Evolutionary conservation across 257 asterid genomes (phyloP).

Genomic region (Jasminum sambac): DNA sequence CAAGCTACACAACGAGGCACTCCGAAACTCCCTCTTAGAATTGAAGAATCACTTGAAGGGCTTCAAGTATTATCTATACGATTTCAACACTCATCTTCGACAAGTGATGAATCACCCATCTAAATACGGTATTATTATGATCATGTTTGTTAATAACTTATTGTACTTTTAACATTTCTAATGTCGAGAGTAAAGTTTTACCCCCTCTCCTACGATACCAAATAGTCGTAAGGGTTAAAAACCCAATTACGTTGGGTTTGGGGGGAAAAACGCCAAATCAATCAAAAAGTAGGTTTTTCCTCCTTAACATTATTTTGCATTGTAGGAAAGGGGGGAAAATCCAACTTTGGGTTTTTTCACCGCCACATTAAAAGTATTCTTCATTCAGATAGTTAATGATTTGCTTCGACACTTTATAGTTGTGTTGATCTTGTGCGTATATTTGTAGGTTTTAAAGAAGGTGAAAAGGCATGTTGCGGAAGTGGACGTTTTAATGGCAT

Average conservation of each 20-base stretch:
- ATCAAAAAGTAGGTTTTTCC: too few species aligned
- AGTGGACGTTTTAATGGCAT: slow-evolving; percentile 32
- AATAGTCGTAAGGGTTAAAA: too few species aligned
- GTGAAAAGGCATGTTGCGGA: slow-evolving; percentile 41
- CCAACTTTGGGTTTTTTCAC: too few species aligned
- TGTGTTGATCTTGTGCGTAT: not conserved
- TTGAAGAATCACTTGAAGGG: slow-evolving; percentile 39
- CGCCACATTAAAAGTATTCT: too few species aligned
- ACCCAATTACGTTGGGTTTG: too few species aligned
- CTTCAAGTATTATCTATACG: slow-evolving; percentile 49
- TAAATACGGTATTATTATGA: slow-evolving; percentile 38
- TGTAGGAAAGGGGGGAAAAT: too few species aligned
- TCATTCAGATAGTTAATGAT: not conserved
- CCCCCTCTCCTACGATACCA: too few species aligned
- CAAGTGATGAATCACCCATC: slow-evolving; percentile 42
- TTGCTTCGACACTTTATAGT: not conserved
- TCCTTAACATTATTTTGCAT: too few species aligned
- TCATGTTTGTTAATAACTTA: not conserved
- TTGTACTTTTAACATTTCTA: too few species aligned
- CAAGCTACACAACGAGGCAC: slow-evolving; percentile 43
- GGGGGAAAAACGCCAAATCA: too few species aligned
- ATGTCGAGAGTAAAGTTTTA: too few species aligned
- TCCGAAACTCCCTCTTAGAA: slow-evolving; percentile 27
- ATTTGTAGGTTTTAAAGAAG: slow-evolving; percentile 32
- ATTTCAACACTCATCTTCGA: slow-evolving; percentile 43